phyloP scores from a whole-genome alignment of 2,329 filamentous ascomycete species.

The Scytalidium sp. region DNA sequence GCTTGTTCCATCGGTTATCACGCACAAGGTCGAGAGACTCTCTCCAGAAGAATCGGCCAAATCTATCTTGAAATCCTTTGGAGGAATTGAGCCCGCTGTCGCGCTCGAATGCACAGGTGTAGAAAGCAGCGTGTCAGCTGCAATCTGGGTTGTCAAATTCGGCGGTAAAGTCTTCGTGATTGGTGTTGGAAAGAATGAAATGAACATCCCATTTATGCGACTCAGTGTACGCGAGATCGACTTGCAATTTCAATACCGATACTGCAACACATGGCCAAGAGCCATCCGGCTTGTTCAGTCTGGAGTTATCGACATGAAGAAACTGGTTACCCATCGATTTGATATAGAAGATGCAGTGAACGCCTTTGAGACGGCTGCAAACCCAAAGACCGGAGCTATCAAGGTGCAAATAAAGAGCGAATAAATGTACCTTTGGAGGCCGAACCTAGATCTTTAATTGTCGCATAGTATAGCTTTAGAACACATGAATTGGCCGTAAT shows the following conservation, averaged over 20 bases:
- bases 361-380: constrained; percentile 84
- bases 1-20: constrained; percentile 74
- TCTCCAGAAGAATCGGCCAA: constrained; percentile 69
- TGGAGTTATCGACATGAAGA: constrained; percentile 76
- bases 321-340: constrained; percentile 86
- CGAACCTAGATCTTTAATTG: constrained; percentile 2
- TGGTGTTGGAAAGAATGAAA: constrained; percentile 92
- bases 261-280: constrained; percentile 92
- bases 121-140: constrained; percentile 80
- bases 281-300: constrained; percentile 86
- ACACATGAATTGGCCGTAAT: background rate
- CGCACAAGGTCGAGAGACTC: constrained; percentile 70
- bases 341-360: constrained; percentile 80
- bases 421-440: constrained; percentile 7
- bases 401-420: constrained; percentile 89
- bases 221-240: constrained; percentile 89
- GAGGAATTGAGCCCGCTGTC: constrained; percentile 76
- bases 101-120: constrained; percentile 94
- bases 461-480: constrained; percentile 1
- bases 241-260: constrained; percentile 94
- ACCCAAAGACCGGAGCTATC: constrained; percentile 91
- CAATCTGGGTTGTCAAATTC: constrained; percentile 89
- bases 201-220: constrained; percentile 93
- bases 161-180: constrained; percentile 97
- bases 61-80: constrained; percentile 66